Base-by-base conservation (phyloP, 345 rosid genomes). In the Reutealis trisperma region DNA sequence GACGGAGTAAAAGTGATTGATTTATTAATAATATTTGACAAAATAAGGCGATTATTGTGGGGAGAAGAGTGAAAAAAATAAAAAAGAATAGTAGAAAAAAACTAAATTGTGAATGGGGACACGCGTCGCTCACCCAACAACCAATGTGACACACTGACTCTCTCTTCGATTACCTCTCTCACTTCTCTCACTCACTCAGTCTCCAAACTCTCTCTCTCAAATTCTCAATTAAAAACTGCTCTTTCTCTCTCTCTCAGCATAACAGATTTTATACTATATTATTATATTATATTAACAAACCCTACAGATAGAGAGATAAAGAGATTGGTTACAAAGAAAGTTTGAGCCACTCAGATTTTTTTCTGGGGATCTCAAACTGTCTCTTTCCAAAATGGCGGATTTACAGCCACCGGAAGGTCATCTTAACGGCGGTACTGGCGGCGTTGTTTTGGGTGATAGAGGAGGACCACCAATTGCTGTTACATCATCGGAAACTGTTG, bases 401-500 rank as follows among this genome's bases (percentile, higher is more conserved):
- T 71, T 84, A 68, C 90, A 80, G 67, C 86, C 80, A 44, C 69
- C 88, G 34, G 90, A 86, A 74, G 79, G 60, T 61, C 91, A 73
- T 68, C 61, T 80, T 7, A 89, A 93, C 87, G 91, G 90, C 73
- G 87, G 65, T 8, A 74, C 66, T 75, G 88, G 89, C 72, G 86
- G 77, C 34, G 84, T 72, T 3, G 67, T 49, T 2, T 64, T 45
- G 16, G 74, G 75, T 22, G 71, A 61, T 4, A 65, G 79, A 25
- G 84, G 75, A 57, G 82, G 72, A 19, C 81, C 81, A 12, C 81
- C 81, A 18, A 54, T 75, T 22, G 67, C 71, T 4, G 80, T 86
- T 0, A 82, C 86, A 15, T 77, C 93, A 18, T 83, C 89, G 3
- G 92, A 87, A 45, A 71, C 85, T 30, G 85, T 89, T 54, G 97